Evolutionary conservation across 208 protist species (phyloP).

Genomic region (Wallacemonas sp.): DNA sequence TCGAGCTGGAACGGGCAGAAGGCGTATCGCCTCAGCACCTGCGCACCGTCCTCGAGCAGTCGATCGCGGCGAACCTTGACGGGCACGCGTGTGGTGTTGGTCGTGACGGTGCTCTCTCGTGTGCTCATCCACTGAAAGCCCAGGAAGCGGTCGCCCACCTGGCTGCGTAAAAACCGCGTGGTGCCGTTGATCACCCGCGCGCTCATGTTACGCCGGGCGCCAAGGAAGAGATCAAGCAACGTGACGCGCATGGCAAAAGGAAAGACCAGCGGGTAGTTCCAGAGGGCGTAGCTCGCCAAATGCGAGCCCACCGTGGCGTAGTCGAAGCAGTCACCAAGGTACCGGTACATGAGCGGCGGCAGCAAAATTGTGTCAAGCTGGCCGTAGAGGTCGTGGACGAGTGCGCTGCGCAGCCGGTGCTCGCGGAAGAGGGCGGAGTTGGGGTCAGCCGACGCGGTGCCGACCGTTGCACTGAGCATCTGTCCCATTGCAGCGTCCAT

Average conservation of each 20-base stretch:
- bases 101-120: slow-evolving; percentile 20
- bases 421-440: slow-evolving; percentile 22
- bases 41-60: slow-evolving; percentile 41
- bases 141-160: slow-evolving; percentile 22
- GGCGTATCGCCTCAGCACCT: slow-evolving; percentile 33
- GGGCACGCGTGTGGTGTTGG: slow-evolving; percentile 23
- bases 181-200: slow-evolving; percentile 7
- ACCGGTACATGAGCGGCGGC: slow-evolving; percentile 37
- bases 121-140: slow-evolving; percentile 50
- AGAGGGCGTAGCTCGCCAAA: slow-evolving; percentile 59
- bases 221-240: slow-evolving; percentile 60
- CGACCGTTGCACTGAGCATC: not conserved
- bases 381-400: slow-evolving; percentile 73
- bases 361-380: slow-evolving; percentile 59
- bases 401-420: slow-evolving; percentile 58
- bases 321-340: slow-evolving; percentile 8
- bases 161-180: not conserved
- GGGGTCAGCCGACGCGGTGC: not conserved
- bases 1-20: slow-evolving; percentile 65
- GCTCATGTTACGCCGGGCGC: slow-evolving; percentile 41
- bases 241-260: slow-evolving; percentile 58
- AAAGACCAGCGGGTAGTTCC: slow-evolving; percentile 69
- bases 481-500: not conserved
- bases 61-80: slow-evolving; percentile 42
- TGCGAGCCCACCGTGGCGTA: slow-evolving; percentile 22